phyloP scores from a whole-genome alignment of 129 eudicot species.

The Chrysanthemum makinoi region DNA sequence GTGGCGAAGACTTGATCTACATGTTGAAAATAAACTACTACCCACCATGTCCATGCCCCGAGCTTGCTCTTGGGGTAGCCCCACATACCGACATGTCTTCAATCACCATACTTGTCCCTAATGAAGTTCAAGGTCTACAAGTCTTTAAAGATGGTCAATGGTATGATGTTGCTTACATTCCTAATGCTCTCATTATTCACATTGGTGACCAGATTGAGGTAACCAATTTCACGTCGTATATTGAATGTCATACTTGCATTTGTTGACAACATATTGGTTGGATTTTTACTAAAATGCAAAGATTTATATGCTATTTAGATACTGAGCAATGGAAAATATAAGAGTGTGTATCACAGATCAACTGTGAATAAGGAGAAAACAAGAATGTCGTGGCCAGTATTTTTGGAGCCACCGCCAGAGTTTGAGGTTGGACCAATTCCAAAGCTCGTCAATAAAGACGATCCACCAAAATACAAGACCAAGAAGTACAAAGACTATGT shows the following conservation, averaged over 20 bases:
- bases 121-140: constrained; percentile 86
- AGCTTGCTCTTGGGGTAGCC: constrained; percentile 78
- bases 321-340: constrained; percentile 66
- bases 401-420: constrained; percentile 78
- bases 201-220: constrained; percentile 94
- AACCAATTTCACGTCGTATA: constrained; percentile 6
- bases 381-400: constrained; percentile 90
- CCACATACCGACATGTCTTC: constrained; percentile 70
- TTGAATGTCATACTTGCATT: not conserved
- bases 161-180: constrained; percentile 87
- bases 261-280: not conserved
- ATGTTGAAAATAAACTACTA: constrained; percentile 74
- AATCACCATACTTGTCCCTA: constrained; percentile 77
- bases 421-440: constrained; percentile 60
- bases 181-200: constrained; percentile 79
- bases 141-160: constrained; percentile 59
- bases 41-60: constrained; percentile 95
- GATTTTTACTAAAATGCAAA: not conserved
- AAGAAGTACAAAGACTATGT: constrained; percentile 50
- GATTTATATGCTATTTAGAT: constrained; percentile 29
- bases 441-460: constrained; percentile 40
- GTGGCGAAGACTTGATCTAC: constrained; percentile 63
- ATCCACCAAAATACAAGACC: constrained; percentile 32
- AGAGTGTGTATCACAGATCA: constrained; percentile 74
- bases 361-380: constrained; percentile 69